Conservation (phyloP, 345 rosid species). For the Punica granatum region DNA sequence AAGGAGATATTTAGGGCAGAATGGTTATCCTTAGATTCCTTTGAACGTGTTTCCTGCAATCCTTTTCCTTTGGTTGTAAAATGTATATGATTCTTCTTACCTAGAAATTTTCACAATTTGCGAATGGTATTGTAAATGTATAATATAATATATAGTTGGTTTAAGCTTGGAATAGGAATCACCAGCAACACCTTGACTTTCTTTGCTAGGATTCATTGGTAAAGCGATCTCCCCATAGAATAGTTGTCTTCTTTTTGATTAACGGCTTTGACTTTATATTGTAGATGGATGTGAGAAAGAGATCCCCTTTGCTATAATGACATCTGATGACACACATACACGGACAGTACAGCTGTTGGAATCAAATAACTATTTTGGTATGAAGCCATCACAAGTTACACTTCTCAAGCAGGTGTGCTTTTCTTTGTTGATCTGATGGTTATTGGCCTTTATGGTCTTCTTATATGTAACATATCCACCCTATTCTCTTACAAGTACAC, state of each 20-base stretch:
- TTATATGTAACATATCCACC: background rate
- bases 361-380: conserved; percentile 77
- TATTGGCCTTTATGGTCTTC: too few species aligned
- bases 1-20: background rate
- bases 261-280: conserved; percentile 6
- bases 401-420: conserved; percentile 79
- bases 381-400: conserved; percentile 75
- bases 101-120: background rate
- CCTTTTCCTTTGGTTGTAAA: background rate
- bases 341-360: conserved; percentile 63
- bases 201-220: too few species aligned
- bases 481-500: conserved; percentile 4
- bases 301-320: conserved; percentile 90
- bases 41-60: background rate
- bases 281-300: conserved; percentile 48
- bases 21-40: background rate
- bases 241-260: conserved; percentile 6
- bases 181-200: too few species aligned
- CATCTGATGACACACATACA: conserved; percentile 91
- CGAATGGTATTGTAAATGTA: too few species aligned
- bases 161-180: background rate
- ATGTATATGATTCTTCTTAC: background rate
- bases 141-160: background rate
- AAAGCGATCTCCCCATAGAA: conserved; percentile 1
- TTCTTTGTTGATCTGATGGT: background rate